These are phyloP conservation scores for Phalaenopsis hybrid DNA, from an alignment of 116 monocot species.

Conservation along the genomic window DNA sequence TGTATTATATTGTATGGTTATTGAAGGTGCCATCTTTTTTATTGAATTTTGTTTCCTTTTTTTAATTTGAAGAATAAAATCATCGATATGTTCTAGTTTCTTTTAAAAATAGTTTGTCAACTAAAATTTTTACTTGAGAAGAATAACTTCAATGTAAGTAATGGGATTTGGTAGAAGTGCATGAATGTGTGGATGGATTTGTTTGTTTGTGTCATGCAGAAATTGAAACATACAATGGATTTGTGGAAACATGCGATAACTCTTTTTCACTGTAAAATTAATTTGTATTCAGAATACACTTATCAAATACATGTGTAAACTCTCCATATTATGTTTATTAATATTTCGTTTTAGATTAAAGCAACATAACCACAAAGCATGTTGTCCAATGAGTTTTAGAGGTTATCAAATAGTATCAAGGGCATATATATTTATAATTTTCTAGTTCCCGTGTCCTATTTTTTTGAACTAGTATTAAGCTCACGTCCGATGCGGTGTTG, in stretches of 20 bases:
- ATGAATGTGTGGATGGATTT: not conserved
- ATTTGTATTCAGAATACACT: not conserved
- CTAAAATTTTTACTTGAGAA: not conserved
- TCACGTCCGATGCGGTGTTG: too few relatives aligned
- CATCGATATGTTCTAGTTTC: not conserved
- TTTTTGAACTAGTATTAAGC: too few relatives aligned
- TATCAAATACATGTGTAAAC: not conserved
- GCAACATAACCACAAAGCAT: not conserved
- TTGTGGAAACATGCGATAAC: not conserved
- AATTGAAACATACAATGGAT: not conserved
- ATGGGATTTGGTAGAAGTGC: not conserved
- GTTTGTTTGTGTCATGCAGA: not conserved
- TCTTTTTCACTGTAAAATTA: not conserved
- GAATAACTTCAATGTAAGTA: not conserved
- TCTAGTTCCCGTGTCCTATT: too few relatives aligned
- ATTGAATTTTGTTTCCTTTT: not conserved
- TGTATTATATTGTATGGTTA: not conserved
- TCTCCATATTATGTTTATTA: not conserved
- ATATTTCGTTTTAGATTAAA: not conserved
- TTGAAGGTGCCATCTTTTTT: not conserved
- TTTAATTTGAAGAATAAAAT: not conserved
- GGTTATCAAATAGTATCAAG: too few relatives aligned
- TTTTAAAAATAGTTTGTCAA: not conserved
- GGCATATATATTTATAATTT: too few relatives aligned
- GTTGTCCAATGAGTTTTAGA: not conserved